Evolutionary conservation across 805 yeast species (phyloP), one percentile per base, ranked within the genome.

Genomic region (Suhomyces xylopsoci): DNA sequence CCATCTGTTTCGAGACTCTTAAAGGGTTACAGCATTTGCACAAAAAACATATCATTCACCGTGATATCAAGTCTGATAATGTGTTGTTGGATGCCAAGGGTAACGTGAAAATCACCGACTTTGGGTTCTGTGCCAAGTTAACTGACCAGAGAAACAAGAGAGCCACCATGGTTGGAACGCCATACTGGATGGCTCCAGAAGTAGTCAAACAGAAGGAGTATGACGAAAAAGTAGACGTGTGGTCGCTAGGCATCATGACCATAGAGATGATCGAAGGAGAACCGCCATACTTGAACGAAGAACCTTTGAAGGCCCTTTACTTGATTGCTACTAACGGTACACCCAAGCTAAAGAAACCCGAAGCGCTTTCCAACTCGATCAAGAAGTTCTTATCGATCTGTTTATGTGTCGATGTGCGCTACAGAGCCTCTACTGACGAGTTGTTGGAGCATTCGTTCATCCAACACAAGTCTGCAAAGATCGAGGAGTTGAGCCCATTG

Each of bases 171-270:
- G 94, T 87, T 4, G 94, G 94, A 6, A 87, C 94, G 1, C 93
- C 94, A 8, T 87, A 87, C 68, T 87, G 94, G 94, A 87, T 87
- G 94, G 94, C 94, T 0, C 94, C 94, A 1, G 94, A 87, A 68
- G 91, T 87, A 45, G 91, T 87, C 40, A 83, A 82, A 59, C 89
- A 85, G 62, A 85, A 87, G 62, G 90, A 87, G 57, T 87, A 87
- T 63, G 94, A 87, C 47, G 89, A 87, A 49, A 88, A 88, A 65
- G 90, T 87, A 25, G 94, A 87, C 62, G 85, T 88, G 22, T 87
- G 94, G 94, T 84, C 90, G 3, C 70, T 87, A 53, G 94, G 94
- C 45, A 88, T 87, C 57, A 87, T 87, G 94, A 85, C 92, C 3
- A 88, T 87, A 58, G 94, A 87, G 64, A 87, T 87, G 94, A 87